A percentile compares a stretch with the other conserved stretches of the same genome.
These are phyloP conservation scores for Purpureocillium takamizusanense DNA, from an alignment of 2,329 filamentous ascomycete genomes.

Conservation along the genomic window DNA sequence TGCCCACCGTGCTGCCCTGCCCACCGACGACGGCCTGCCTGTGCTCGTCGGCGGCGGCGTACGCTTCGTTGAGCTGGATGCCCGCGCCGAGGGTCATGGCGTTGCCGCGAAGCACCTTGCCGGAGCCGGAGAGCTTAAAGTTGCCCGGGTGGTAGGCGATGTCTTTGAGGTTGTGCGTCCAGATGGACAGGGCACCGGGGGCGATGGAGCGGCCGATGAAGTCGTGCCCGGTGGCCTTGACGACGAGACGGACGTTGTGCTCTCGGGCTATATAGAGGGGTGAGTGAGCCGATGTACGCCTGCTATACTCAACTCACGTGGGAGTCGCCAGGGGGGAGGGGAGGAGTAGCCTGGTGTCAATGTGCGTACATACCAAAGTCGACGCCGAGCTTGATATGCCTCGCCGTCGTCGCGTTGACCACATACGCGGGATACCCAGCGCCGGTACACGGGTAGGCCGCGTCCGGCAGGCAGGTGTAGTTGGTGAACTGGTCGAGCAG, in stretches of 20 bases:
- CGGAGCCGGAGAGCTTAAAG: constrained; percentile 32
- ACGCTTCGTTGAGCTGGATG: constrained; percentile 38
- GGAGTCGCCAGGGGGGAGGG: constrained; percentile 1
- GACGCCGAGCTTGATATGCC: constrained; percentile 23
- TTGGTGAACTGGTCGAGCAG: constrained; percentile 36
- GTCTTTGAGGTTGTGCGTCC: constrained; percentile 38
- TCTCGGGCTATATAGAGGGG: constrained; percentile 32
- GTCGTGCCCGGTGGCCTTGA: constrained; percentile 34
- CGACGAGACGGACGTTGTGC: constrained; percentile 30
- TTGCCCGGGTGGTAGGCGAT: constrained; percentile 25
- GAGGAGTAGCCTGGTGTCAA: too few relatives aligned
- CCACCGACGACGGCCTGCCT: constrained; percentile 46
- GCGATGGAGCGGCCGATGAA: constrained; percentile 35
- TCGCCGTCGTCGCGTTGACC: constrained; percentile 22
- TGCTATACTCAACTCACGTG: too few relatives aligned
- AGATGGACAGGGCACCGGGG: constrained; percentile 42
- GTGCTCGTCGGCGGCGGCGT: constrained; percentile 31
- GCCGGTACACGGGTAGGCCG: constrained; percentile 21
- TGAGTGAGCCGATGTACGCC: too few relatives aligned
- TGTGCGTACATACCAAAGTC: constrained; percentile 28
- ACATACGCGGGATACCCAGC: constrained; percentile 26
- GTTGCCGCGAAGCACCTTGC: constrained; percentile 30
- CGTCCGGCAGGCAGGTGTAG: constrained; percentile 38
- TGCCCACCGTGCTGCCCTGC: constrained; percentile 43
- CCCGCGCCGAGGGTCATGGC: constrained; percentile 46